These are phyloP conservation scores for Camelina laxa DNA, from an alignment of 345 rosid genomes.

Conservation along the genomic window DNA sequence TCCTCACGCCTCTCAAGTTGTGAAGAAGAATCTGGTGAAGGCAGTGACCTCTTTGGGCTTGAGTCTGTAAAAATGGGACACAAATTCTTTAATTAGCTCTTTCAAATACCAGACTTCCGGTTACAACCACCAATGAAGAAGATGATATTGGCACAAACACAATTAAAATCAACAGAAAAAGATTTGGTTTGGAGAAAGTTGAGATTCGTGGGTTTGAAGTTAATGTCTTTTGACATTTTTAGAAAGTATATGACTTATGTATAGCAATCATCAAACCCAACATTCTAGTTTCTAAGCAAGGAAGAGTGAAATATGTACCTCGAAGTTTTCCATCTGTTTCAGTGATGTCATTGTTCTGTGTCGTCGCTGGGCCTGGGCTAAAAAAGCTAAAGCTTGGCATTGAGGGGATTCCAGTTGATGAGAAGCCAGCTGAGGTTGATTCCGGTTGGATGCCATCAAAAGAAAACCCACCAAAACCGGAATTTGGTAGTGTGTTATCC, in stretches of 20 bases:
- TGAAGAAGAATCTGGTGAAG: constrained; percentile 47
- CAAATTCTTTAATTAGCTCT: not conserved
- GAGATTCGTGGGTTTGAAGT: constrained; percentile 1
- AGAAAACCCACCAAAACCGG: constrained; percentile 57
- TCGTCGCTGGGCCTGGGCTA: constrained; percentile 45
- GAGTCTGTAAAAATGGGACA: constrained; percentile 41
- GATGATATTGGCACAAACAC: constrained; percentile 5
- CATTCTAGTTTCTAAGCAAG: constrained; percentile 4
- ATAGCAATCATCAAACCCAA: constrained; percentile 16
- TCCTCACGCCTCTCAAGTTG: constrained; percentile 38
- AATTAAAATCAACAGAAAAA: not conserved
- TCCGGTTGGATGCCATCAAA: constrained; percentile 52
- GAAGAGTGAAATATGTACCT: constrained; percentile 48
- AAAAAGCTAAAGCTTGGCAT: constrained; percentile 79
- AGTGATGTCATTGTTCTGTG: constrained; percentile 36
- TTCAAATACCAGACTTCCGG: not conserved
- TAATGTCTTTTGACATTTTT: constrained; percentile 6
- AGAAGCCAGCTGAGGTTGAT: constrained; percentile 45
- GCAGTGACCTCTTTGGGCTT: constrained; percentile 46
- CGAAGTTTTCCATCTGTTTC: constrained; percentile 37
- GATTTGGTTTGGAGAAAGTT: not conserved
- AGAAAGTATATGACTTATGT: not conserved
- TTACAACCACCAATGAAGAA: not conserved
- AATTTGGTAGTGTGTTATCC: constrained; percentile 28
- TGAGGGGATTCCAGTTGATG: constrained; percentile 52